Conservation (phyloP, 108 stramenopile species). For the Pseudonitzschia pungens region DNA sequence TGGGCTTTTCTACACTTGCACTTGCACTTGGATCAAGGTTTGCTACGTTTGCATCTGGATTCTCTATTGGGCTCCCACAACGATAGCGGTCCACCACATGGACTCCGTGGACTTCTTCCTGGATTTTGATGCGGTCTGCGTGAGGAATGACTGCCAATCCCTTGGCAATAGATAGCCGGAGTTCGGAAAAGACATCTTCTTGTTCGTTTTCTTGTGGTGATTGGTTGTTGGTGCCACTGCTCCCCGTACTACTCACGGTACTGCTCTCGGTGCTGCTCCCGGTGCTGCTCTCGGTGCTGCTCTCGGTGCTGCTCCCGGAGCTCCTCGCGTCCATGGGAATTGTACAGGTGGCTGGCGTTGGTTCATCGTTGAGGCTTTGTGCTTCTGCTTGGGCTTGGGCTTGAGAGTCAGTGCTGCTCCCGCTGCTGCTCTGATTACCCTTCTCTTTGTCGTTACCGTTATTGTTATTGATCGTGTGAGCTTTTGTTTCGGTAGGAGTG, state of each 20-base stretch:
- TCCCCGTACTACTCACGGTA: background rate
- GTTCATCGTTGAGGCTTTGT: too few species aligned
- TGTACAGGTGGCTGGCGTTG: too few species aligned
- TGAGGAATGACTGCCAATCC: background rate
- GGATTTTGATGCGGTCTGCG: background rate
- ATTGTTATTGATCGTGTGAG: too few species aligned
- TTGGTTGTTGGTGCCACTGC: background rate
- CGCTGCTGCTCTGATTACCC: background rate
- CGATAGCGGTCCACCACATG: too few species aligned
- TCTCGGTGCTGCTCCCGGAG: background rate
- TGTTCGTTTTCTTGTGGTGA: background rate
- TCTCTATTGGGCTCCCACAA: too few species aligned
- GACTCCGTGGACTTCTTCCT: background rate
- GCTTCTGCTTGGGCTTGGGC: too few species aligned
- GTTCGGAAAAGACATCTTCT: background rate
- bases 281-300: background rate
- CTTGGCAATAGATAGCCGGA: background rate
- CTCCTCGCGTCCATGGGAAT: too few species aligned
- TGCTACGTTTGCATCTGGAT: too few species aligned
- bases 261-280: background rate
- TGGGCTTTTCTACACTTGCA: background rate
- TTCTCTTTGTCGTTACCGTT: too few species aligned
- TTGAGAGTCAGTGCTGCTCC: background rate
- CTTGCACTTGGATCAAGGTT: too few species aligned
- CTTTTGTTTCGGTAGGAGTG: too few species aligned